Evolutionary conservation across 2,329 filamentous ascomycete species (phyloP).

Genomic region (Alternaria angustiovoidea): DNA sequence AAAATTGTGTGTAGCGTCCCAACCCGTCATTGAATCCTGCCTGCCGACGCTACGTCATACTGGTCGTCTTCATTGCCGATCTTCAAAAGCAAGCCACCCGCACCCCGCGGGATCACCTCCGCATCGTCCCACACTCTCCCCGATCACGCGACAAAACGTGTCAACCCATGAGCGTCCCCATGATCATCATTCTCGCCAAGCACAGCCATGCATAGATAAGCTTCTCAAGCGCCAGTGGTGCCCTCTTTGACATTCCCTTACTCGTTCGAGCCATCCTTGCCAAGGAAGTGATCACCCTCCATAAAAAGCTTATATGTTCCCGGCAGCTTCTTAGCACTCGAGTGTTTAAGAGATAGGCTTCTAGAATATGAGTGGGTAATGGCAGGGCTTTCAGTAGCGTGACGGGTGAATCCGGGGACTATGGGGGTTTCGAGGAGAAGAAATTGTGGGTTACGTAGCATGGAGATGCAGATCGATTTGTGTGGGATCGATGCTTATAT

Average conservation of each 20-base stretch:
- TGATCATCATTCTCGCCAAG: slow-evolving; percentile 5
- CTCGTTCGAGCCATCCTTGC: not conserved
- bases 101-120: not conserved
- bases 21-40: not conserved
- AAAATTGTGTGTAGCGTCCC: not conserved
- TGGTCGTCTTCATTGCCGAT: not conserved
- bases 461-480: not conserved
- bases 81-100: not conserved
- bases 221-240: slow-evolving; percentile 10
- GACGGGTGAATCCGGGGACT: slow-evolving; percentile 8
- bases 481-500: not conserved
- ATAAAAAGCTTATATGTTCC: not conserved
- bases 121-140: not conserved
- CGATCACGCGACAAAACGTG: slow-evolving; percentile 1
- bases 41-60: not conserved
- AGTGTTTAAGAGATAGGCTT: slow-evolving; percentile 7
- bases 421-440: not conserved
- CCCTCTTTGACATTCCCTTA: not conserved
- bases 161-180: not conserved
- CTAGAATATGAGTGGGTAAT: not conserved
- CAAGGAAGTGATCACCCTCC: slow-evolving; percentile 2
- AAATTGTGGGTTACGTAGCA: not conserved
- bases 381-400: not conserved
- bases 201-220: slow-evolving; percentile 6
- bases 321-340: not conserved